Percentiles rank a stretch among this genome's conserved stretches.
Conservation (phyloP, 805 yeast species). For the Teunomyces stri region DNA sequence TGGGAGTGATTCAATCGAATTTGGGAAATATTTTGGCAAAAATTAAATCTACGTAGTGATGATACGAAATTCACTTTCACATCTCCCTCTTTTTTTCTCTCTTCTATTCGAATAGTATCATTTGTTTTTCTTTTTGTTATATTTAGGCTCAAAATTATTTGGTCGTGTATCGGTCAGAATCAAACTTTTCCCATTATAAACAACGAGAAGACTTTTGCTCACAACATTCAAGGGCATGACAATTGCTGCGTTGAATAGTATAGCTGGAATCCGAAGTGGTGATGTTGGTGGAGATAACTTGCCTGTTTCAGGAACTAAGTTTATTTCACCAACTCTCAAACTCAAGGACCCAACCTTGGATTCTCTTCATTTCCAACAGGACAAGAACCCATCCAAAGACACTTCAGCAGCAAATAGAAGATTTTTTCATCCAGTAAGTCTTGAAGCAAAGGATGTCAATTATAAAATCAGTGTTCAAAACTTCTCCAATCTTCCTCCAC, state of each 20-base stretch:
- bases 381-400: slow-evolving; percentile 15
- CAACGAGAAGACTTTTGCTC: slow-evolving; percentile 2
- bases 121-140: background rate
- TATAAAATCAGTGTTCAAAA: slow-evolving; percentile 48
- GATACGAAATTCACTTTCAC: too few species aligned
- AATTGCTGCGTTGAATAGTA: slow-evolving; percentile 3
- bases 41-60: too few species aligned
- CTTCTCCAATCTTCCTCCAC: slow-evolving; percentile 49
- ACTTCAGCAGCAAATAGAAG: slow-evolving; percentile 23
- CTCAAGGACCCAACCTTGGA: slow-evolving; percentile 21
- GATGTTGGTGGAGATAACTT: background rate
- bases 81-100: background rate
- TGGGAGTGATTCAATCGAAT: too few species aligned
- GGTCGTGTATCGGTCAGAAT: slow-evolving; percentile 2
- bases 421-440: slow-evolving; percentile 31
- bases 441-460: slow-evolving; percentile 40
- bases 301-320: slow-evolving; percentile 14
- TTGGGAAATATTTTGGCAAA: too few species aligned
- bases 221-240: slow-evolving; percentile 4
- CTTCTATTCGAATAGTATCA: background rate
- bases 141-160: background rate
- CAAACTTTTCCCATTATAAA: slow-evolving; percentile 3
- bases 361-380: slow-evolving; percentile 20
- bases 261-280: slow-evolving; percentile 1
- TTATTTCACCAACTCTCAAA: slow-evolving; percentile 32